Evolutionary conservation across 2,329 filamentous ascomycete genomes (phyloP), one percentile per base, ranked within the genome.

Genomic region (Leptoxyphium fumago): DNA sequence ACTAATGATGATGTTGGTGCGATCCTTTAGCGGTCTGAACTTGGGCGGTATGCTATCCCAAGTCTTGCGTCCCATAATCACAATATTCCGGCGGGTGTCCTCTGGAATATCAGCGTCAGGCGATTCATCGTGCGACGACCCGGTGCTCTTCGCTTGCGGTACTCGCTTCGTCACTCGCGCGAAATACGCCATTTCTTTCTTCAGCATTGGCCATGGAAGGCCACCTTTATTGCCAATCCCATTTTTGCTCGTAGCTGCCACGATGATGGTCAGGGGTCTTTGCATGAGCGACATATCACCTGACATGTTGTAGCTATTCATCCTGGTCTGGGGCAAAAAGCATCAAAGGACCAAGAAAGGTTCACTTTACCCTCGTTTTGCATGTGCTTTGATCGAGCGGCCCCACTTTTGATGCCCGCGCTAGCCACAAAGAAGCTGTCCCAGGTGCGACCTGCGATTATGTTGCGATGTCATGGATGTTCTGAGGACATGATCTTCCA

Each of bases 51-150:
- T 89, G 50, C 80, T 86, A 43, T 94, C 86, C 81, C 89, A 98
- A 0, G 91, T 98, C 65, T 93, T 95, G 58, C 91, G 83, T 47
- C 91, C 91, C 91, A 98, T 98, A 53, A 98, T 82, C 42, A 96
- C 84, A 14, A 84, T 83, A 62, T 72, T 71, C 11, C 46, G 51
- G 13, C 51, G 45, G 8, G 48, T 43, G n/a, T 46, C 52, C 21
- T 50, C 46, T 26, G 51, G 41, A 2, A 48, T 47, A n/a, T 41
- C 43, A 7, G 51, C 43, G 40, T 55, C 50, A 11, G 48, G 45
- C 17, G 49, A 30, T 42, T 56, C 51, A 7, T 52, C 52, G 29
- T 53, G 55, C 11, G 49, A 40, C 52, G 54, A 56, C 15, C 48
- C 51, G 40, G 51, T 52, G 38, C 50, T 18, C 67, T 66, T 1